Conservation (phyloP, 805 yeast species). For the Blastobotrys attinorum region DNA sequence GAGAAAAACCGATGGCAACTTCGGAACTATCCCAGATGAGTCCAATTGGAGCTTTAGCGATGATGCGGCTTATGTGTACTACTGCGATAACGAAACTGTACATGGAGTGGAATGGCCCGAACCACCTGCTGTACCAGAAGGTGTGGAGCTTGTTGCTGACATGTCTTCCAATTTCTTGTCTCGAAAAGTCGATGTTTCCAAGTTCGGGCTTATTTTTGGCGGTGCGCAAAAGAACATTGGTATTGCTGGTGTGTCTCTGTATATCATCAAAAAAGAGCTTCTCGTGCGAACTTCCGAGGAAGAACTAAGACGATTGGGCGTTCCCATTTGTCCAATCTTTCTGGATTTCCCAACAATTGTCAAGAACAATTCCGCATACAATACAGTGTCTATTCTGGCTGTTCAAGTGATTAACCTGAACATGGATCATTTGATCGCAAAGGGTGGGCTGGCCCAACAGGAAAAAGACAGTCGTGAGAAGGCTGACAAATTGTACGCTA, state of each 20-base stretch:
- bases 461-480: conserved; percentile 51
- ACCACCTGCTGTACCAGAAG: conserved; percentile 47
- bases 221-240: conserved; percentile 99
- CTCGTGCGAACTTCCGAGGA: conserved; percentile 54
- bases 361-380: conserved; percentile 85
- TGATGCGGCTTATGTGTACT: conserved; percentile 78
- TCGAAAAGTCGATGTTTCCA: conserved; percentile 67
- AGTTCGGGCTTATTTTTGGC: conserved; percentile 86
- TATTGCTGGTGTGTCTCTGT: conserved; percentile 87
- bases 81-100: conserved; percentile 96
- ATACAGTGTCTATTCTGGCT: conserved; percentile 92
- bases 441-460: conserved; percentile 69
- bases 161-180: conserved; percentile 91
- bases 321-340: conserved; percentile 87
- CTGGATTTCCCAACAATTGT: conserved; percentile 81
- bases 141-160: conserved; percentile 83
- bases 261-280: conserved; percentile 77
- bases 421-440: conserved; percentile 47
- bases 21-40: conserved; percentile 57
- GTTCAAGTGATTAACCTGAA: conserved; percentile 80
- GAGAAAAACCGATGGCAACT: conserved; percentile 44
- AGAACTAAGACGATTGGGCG: conserved; percentile 46
- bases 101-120: conserved; percentile 82
- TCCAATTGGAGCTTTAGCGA: conserved; percentile 53
- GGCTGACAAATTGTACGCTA: conserved; percentile 54